Conservation (phyloP, 2,329 filamentous ascomycete genomes). For the Calonectria naviculata region DNA sequence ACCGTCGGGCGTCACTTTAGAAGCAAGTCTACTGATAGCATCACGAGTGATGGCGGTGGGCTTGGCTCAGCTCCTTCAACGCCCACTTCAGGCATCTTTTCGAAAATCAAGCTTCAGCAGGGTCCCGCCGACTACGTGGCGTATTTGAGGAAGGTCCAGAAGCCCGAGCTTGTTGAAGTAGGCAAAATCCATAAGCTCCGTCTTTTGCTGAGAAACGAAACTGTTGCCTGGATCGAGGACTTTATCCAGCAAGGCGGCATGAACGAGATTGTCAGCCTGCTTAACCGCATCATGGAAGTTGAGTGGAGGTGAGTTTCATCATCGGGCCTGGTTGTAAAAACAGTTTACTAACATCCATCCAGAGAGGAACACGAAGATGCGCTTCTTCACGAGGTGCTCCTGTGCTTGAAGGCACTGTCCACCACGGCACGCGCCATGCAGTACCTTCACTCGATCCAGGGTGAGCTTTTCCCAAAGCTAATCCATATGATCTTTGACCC, state of each 20-base stretch:
- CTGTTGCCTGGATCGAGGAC: conserved; percentile 92
- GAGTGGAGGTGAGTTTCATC: conserved; percentile 84
- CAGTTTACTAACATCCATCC: conserved; percentile 23
- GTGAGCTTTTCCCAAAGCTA: conserved; percentile 85
- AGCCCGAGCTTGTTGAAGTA: conserved; percentile 89
- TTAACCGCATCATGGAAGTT: conserved; percentile 93
- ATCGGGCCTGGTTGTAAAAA: neutral
- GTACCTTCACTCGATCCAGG: conserved; percentile 83
- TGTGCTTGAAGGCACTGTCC: conserved; percentile 94
- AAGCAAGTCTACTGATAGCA: conserved; percentile 78
- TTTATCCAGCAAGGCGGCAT: conserved; percentile 93
- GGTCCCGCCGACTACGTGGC: conserved; percentile 86
- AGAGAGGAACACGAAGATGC: conserved; percentile 97
- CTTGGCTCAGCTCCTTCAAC: conserved; percentile 63
- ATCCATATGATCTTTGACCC: conserved; percentile 93
- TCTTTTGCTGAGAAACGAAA: conserved; percentile 91
- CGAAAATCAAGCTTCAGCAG: conserved; percentile 79
- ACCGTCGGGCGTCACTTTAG: conserved; percentile 73
- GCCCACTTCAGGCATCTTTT: conserved; percentile 68
- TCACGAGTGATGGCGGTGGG: conserved; percentile 68
- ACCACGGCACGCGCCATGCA: conserved; percentile 89
- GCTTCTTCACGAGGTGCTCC: conserved; percentile 88
- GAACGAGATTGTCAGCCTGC: conserved; percentile 86
- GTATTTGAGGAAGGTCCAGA: conserved; percentile 83
- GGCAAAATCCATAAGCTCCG: conserved; percentile 94